Conservation (phyloP, 2,329 filamentous ascomycete genomes). For the Penicillium fuscoglaucum region DNA sequence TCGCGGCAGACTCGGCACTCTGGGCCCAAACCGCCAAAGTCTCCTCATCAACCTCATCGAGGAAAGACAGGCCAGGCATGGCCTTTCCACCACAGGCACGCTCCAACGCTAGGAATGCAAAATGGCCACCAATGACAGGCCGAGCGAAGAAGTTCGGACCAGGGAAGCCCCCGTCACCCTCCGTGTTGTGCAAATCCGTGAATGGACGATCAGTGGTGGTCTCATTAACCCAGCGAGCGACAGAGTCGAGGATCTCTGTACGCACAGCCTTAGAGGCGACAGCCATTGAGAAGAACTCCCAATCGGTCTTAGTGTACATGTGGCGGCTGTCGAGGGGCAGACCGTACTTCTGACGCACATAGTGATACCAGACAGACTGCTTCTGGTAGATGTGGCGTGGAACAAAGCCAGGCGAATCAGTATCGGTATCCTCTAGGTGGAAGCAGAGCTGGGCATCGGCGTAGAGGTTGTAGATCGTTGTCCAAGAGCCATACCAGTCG, state of each 20-base stretch:
- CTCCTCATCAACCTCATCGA: constrained; percentile 38
- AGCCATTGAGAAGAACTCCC: constrained; percentile 86
- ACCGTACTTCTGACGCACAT: constrained; percentile 77
- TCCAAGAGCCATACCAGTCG: constrained; percentile 77
- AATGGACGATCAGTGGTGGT: constrained; percentile 74
- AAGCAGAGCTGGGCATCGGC: constrained; percentile 79
- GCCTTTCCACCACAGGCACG: constrained; percentile 73
- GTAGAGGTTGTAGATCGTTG: constrained; percentile 82
- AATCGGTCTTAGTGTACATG: constrained; percentile 84
- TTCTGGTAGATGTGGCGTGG: constrained; percentile 73
- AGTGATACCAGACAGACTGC: constrained; percentile 78
- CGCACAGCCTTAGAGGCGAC: constrained; percentile 69
- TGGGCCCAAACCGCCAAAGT: constrained; percentile 24
- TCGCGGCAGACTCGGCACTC: constrained; percentile 28
- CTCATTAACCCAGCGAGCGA: constrained; percentile 81
- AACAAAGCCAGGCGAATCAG: constrained; percentile 59
- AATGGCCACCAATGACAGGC: constrained; percentile 82
- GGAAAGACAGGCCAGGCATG: constrained; percentile 55
- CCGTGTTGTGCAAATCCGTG: constrained; percentile 80
- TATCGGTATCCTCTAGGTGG: constrained; percentile 57
- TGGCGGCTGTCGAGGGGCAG: constrained; percentile 80
- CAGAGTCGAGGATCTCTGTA: constrained; percentile 68
- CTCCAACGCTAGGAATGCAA: constrained; percentile 79
- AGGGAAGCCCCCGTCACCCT: constrained; percentile 73
- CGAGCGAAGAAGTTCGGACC: constrained; percentile 75